These are phyloP conservation scores for Proliferodiscus dingleyae DNA, from an alignment of 2,329 filamentous ascomycete genomes.

Conservation along the genomic window DNA sequence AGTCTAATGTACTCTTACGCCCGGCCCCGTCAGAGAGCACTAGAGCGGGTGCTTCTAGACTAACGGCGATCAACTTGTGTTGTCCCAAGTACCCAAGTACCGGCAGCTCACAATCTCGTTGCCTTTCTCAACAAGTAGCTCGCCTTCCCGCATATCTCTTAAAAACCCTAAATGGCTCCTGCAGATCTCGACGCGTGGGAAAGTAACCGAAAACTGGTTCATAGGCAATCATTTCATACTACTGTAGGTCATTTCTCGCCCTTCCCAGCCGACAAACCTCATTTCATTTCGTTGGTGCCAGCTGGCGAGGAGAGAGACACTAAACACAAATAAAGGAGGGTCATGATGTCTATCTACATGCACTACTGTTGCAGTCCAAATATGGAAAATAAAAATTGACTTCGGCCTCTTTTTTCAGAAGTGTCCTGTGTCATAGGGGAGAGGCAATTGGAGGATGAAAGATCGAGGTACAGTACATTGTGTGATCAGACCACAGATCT, in stretches of 20 bases:
- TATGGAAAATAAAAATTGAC: background rate
- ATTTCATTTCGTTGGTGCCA: conserved; percentile 6
- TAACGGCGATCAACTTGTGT: background rate
- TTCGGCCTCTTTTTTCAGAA: no score
- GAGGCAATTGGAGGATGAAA: conserved; percentile 10
- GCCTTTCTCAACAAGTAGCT: conserved; percentile 1
- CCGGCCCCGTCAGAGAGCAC: no score
- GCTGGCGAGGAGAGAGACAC: no score
- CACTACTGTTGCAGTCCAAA: conserved; percentile 17
- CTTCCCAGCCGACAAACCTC: conserved; percentile 14
- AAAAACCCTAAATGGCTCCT: conserved; percentile 11
- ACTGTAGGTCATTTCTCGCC: no score
- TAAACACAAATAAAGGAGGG: no score
- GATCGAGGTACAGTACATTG: background rate
- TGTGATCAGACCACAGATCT: conserved; percentile 1
- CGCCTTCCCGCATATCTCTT: conserved; percentile 22
- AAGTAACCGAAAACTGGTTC: no score
- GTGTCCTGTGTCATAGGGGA: conserved; percentile 4
- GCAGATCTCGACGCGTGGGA: conserved; percentile 14
- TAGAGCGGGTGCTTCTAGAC: no score
- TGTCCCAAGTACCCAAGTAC: background rate
- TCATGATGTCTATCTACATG: conserved; percentile 18
- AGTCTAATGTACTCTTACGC: no score
- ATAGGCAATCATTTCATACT: no score
- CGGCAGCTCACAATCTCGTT: background rate